Evolutionary conservation across 345 rosid genomes (phyloP).

Genomic region (Pugionium cornutum): DNA sequence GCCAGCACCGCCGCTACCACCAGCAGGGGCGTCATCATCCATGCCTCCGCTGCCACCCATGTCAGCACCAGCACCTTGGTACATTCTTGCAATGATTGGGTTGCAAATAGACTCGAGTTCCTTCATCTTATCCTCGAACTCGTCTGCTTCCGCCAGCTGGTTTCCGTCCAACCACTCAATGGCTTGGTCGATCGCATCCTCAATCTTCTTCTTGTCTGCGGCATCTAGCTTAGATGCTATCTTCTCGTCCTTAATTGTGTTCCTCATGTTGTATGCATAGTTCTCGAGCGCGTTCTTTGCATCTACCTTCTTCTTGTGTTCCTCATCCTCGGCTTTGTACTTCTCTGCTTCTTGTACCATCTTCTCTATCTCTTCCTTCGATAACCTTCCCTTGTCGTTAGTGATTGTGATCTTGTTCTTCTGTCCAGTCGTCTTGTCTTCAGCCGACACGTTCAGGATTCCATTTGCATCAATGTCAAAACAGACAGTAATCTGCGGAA

Average conservation of each 20-base stretch:
- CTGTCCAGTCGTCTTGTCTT: slow-evolving; percentile 65
- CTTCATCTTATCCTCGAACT: slow-evolving; percentile 66
- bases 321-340: slow-evolving; percentile 63
- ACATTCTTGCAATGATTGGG: slow-evolving; percentile 60
- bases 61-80: slow-evolving; percentile 47
- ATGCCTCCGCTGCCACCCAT: slow-evolving; percentile 46
- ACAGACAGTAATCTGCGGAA: slow-evolving; percentile 10
- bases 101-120: slow-evolving; percentile 61
- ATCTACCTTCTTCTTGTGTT: slow-evolving; percentile 67
- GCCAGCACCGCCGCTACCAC: slow-evolving; percentile 54
- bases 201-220: slow-evolving; percentile 65
- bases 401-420: slow-evolving; percentile 72
- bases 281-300: slow-evolving; percentile 50
- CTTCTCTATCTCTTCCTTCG: slow-evolving; percentile 63
- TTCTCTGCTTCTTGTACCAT: slow-evolving; percentile 73
- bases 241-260: slow-evolving; percentile 61
- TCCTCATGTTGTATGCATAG: slow-evolving; percentile 57
- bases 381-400: slow-evolving; percentile 60
- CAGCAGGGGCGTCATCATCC: slow-evolving; percentile 40
- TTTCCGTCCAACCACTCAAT: slow-evolving; percentile 58
- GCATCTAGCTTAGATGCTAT: slow-evolving; percentile 50
- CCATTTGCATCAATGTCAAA: slow-evolving; percentile 42
- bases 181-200: slow-evolving; percentile 55
- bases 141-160: slow-evolving; percentile 61
- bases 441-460: slow-evolving; percentile 63